Conservation (phyloP, 805 yeast genomes). For the Candida morakotiae region DNA sequence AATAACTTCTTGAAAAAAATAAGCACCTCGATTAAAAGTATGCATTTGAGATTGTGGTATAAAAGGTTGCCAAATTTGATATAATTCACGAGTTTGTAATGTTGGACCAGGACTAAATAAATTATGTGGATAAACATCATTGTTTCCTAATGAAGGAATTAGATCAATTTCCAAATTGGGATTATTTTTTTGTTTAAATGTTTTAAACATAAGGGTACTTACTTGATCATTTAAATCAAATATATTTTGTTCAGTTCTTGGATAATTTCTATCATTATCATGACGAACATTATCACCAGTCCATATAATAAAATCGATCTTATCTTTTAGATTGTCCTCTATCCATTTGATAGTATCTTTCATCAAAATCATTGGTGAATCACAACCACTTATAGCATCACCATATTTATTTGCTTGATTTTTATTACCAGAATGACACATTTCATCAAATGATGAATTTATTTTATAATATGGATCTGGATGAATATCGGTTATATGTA, state of each 20-base stretch:
- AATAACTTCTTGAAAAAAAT: constrained; percentile 71
- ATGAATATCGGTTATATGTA: constrained; percentile 85
- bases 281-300: constrained; percentile 88
- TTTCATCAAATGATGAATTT: constrained; percentile 41
- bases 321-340: constrained; percentile 56
- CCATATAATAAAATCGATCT: constrained; percentile 85
- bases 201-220: constrained; percentile 46
- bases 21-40: constrained; percentile 69
- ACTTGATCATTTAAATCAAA: constrained; percentile 63
- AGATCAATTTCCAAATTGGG: constrained; percentile 45
- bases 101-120: constrained; percentile 85
- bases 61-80: constrained; percentile 66
- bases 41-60: constrained; percentile 77
- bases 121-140: constrained; percentile 88
- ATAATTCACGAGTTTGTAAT: constrained; percentile 76
- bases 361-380: constrained; percentile 62
- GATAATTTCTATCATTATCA: constrained; percentile 70
- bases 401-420: constrained; percentile 66
- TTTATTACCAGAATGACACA: constrained; percentile 60
- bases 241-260: constrained; percentile 70
- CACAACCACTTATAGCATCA: constrained; percentile 74
- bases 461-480: constrained; percentile 67
- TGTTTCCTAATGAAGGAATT: constrained; percentile 77
- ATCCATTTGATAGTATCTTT: constrained; percentile 67
- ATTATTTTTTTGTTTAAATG: constrained; percentile 45